Base-by-base conservation (phyloP, 805 yeast genomes). In the Hermanozyma aechmeae region DNA sequence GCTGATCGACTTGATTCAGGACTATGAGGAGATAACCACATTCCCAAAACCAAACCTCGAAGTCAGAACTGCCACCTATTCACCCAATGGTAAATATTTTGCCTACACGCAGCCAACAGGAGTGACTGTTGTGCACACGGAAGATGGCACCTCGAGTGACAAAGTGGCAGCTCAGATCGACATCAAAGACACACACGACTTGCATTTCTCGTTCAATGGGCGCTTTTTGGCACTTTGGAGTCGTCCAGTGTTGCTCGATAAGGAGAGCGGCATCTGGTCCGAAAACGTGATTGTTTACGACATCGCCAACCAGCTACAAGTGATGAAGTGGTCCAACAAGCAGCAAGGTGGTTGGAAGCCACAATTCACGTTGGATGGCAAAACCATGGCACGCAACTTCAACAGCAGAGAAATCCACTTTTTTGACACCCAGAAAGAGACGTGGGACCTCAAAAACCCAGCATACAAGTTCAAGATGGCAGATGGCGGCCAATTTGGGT, bases 281-380 rank as follows among this genome's bases (percentile, higher is more conserved):
- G 75, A 84, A 38, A 92, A 92, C 56, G 84, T 89, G 39, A 74
- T 75, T 48, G 69, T 92, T 33, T 85, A 80, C 73, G 68, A 73
- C 40, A 57, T 80, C 28, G 53, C 53, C 25, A 45, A 43, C 24
- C 57, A 61, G 15, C 67, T 67, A 24, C 60, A 59, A 31, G 58
- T 72, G 29, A 58, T 74, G 29, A 71, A 68, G 35, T 86, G 80
- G 67, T 64, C 79, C 29, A 80, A 83, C 40, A 83, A 80, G 56
- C 75, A 76, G 29, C 96, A 89, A 61, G 73, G 75, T 38, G 89
- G 89, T 15, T 89, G 97, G 96, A 71, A 73, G 50, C 81, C 93
- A n/a, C 95, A 85, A 58, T 86, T 79, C 53, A 81, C 93, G 6
- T 68, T 70, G 35, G 92, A 86, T 53, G 95, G 86, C 62, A 64